These are phyloP conservation scores for Phytophthora agathidicida DNA, from an alignment of 352 stramenopile species.

Conservation along the genomic window DNA sequence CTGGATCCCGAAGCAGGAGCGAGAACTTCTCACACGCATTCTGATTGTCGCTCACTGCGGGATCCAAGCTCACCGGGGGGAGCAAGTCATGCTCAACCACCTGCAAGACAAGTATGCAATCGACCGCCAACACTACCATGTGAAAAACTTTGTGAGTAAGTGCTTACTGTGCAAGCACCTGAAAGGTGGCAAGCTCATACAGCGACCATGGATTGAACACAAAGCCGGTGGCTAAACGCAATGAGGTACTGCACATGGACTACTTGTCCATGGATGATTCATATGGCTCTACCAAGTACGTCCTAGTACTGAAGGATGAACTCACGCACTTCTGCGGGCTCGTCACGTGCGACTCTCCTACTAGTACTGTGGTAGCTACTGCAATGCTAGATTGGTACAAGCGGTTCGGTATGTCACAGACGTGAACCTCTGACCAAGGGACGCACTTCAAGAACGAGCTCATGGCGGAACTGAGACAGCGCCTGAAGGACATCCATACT, in stretches of 20 bases:
- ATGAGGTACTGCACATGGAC: too few species aligned
- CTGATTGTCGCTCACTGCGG: conserved; percentile 15
- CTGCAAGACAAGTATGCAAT: conserved; percentile 1
- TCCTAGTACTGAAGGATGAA: too few species aligned
- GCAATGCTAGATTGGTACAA: conserved; percentile 26
- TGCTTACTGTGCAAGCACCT: conserved; percentile 24
- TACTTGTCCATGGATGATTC: conserved; percentile 12
- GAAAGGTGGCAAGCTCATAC: conserved; percentile 19
- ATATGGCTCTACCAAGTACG: conserved; percentile 2
- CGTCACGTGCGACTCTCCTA: conserved; percentile 16
- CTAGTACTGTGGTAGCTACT: background rate
- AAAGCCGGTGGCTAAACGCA: too few species aligned
- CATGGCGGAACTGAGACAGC: conserved; percentile 17
- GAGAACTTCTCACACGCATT: background rate
- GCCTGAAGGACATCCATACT: conserved; percentile 1
- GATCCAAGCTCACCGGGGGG: background rate
- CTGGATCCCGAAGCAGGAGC: background rate
- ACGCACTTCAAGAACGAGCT: conserved; percentile 24
- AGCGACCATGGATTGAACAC: conserved; percentile 14
- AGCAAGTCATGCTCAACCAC: background rate
- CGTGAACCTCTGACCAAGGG: conserved; percentile 11
- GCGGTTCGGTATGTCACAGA: conserved; percentile 8
- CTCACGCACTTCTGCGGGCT: too few species aligned
- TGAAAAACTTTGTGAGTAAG: background rate
- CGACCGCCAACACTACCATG: background rate